Base-by-base conservation (phyloP, 306 rosid species). In the Mucuna pruriens region DNA sequence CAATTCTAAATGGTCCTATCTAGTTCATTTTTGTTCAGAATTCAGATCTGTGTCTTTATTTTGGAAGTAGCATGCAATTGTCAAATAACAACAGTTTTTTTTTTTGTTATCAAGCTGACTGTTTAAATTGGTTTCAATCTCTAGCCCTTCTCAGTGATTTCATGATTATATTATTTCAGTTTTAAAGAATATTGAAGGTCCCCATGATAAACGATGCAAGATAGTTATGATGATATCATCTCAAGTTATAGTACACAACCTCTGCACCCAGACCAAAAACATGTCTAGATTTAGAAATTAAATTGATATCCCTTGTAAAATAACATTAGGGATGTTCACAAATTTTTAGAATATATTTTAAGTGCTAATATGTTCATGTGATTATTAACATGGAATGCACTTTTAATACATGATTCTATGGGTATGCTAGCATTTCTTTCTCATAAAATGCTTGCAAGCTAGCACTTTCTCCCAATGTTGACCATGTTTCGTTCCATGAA, bases 331-430 rank as follows among this genome's bases (percentile, higher is more conserved):
- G n/a, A 58, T 33, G 74, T 44, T 33, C 4, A 74, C 8, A 13
- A 55, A 7, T 61, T 54, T 79, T 34, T 1, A 33, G 44, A 31
- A 22, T 46, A 66, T 31, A 45, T 7, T 34, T n/a, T 13, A 51
- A 77, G 65, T 60, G 42, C 74, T 36, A 11, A 23, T 36, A 54
- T 51, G 36, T 70, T 63, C n/a, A 19, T 31, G 42, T 22, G 45
- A 46, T 51, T 17, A 65, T 20, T 20, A 54, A 40, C 62, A 13
- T 13, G 25, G 23, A 5, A 54, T 2, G 52, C 22, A 66, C 22
- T 72, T n/a, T n/a, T n/a, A n/a, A n/a, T n/a, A 17, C 48, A 49
- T 40, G 31, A 26, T 65, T 62, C 84, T 62, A 38, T 29, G 68
- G 54, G 66, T 10, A 29, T 64, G 26, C 39, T 10, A 74, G 26